phyloP scores from a whole-genome alignment of 2,329 filamentous ascomycete species.

The Sporothrix dimorphospora region DNA sequence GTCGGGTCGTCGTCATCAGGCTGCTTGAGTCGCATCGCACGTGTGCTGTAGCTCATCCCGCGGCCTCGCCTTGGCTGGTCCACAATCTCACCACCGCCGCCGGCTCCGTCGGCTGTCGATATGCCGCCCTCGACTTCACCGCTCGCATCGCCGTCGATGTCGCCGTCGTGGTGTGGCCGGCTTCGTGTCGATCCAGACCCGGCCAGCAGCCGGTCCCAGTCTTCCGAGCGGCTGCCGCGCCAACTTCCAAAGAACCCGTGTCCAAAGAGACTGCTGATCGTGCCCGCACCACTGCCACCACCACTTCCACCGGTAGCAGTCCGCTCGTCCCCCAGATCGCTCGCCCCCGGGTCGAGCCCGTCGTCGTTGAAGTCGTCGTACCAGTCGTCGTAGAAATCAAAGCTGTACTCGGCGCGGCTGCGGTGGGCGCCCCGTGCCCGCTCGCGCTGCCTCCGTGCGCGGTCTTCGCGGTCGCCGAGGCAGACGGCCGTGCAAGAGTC shows the following conservation, averaged over 20 bases:
- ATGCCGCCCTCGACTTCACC: conserved; percentile 38
- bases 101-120: conserved; percentile 35
- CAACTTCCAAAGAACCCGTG: conserved; percentile 70
- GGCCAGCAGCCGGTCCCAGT: conserved; percentile 80
- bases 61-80: conserved; percentile 73
- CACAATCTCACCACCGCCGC: conserved; percentile 46
- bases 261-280: conserved; percentile 46
- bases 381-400: conserved; percentile 99
- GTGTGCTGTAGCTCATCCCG: conserved; percentile 87
- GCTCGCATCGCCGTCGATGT: conserved; percentile 34
- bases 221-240: conserved; percentile 67
- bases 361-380: conserved; percentile 64
- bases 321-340: conserved; percentile 48
- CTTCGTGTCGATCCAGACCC: conserved; percentile 60
- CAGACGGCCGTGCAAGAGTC: conserved; percentile 74
- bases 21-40: conserved; percentile 41
- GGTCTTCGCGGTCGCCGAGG: conserved; percentile 72
- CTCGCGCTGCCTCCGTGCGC: conserved; percentile 68
- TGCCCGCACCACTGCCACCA: conserved; percentile 26
- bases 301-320: conserved; percentile 43
- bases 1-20: conserved; percentile 71
- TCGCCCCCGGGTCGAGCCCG: conserved; percentile 67
- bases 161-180: conserved; percentile 40
- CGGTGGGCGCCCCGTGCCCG: conserved; percentile 59
- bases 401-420: conserved; percentile 74